Evolutionary conservation across 805 yeast species (phyloP).

Genomic region (Wickerhamomyces subpelliculosus): DNA sequence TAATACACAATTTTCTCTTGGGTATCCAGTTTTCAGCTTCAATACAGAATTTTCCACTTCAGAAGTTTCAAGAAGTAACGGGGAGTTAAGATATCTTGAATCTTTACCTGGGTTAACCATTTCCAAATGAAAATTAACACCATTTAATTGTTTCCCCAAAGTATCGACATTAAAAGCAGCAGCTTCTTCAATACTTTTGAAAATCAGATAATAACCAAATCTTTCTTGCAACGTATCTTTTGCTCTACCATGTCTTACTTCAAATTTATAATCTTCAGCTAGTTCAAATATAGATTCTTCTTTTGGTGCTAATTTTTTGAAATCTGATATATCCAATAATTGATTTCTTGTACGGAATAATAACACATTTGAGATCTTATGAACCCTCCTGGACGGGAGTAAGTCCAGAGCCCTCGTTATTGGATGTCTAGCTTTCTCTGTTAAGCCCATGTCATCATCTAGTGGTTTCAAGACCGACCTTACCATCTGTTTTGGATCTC

Average conservation of each 20-base stretch:
- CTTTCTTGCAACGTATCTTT: constrained; percentile 36
- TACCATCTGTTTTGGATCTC: too few species aligned
- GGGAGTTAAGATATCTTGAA: background rate
- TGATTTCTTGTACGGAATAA: constrained; percentile 32
- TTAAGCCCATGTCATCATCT: background rate
- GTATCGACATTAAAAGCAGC: constrained; percentile 46
- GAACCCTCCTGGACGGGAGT: constrained; percentile 1
- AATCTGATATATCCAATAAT: constrained; percentile 31
- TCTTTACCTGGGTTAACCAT: constrained; percentile 30
- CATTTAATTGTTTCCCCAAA: constrained; percentile 40
- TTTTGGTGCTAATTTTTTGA: constrained; percentile 30
- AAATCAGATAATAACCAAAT: constrained; percentile 48
- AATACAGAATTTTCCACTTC: background rate
- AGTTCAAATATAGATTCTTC: constrained; percentile 21
- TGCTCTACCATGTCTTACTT: constrained; percentile 43
- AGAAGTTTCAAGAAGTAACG: constrained; percentile 2
- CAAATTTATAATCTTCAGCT: constrained; percentile 22
- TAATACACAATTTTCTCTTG: constrained; percentile 25
- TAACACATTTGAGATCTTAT: constrained; percentile 26
- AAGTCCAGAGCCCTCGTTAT: constrained; percentile 2
- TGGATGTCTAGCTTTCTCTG: background rate
- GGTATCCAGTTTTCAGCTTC: background rate
- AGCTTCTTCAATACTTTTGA: constrained; percentile 41
- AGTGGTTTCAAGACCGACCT: background rate
- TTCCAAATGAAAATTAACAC: constrained; percentile 37